Evolutionary conservation across 2,329 filamentous ascomycete genomes (phyloP).

Genomic region (Berkeleyomyces basicola): DNA sequence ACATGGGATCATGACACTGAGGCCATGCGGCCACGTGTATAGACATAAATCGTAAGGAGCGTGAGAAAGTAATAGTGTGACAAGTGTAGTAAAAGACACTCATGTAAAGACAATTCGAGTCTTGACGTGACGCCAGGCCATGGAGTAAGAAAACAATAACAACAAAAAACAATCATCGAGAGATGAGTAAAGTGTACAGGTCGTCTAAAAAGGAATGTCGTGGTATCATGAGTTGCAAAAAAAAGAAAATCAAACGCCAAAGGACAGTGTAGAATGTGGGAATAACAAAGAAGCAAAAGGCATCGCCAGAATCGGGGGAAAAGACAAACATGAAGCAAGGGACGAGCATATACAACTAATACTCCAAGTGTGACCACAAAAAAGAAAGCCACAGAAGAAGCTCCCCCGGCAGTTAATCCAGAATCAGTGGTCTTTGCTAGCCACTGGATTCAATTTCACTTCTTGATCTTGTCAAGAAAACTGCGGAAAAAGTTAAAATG

Average conservation of each 20-base stretch:
- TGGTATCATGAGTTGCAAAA: not conserved
- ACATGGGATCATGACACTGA: not conserved
- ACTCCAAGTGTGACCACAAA: not conserved
- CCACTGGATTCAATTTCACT: not conserved
- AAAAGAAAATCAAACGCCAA: not conserved
- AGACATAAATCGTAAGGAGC: not conserved
- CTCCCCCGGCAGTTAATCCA: not conserved
- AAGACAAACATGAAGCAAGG: not conserved
- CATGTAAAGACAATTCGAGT: not conserved
- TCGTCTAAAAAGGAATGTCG: not conserved
- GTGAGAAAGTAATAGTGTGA: not conserved
- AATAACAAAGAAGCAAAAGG: not conserved
- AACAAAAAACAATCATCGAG: not conserved
- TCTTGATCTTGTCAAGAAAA: constrained; percentile 29
- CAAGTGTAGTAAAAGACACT: not conserved
- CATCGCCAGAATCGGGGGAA: not conserved
- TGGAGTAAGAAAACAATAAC: not conserved
- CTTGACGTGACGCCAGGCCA: not conserved
- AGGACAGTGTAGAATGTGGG: not conserved
- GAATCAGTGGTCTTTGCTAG: not conserved
- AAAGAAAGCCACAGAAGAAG: not conserved
- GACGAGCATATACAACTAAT: not conserved
- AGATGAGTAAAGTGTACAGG: not conserved
- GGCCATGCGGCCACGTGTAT: not conserved
- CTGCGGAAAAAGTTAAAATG: constrained; percentile 32